Evolutionary conservation across 1,284 basidiomycete species (phyloP).

Genomic region (Trichosporon ovoides): DNA sequence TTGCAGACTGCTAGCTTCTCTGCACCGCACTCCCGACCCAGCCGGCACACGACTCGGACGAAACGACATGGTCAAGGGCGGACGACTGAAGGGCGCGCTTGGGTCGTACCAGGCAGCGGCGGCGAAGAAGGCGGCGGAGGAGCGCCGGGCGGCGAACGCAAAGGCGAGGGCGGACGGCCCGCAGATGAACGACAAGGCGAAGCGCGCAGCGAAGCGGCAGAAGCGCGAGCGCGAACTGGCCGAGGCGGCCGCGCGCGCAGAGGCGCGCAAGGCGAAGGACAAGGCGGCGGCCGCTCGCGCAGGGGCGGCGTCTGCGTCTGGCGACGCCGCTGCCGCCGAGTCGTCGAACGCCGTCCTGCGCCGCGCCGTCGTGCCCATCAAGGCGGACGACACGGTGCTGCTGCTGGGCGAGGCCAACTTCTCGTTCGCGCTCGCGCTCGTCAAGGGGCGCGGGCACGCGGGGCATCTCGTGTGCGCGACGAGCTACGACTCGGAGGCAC

Average conservation of each 20-base stretch:
- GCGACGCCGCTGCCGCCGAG: not conserved
- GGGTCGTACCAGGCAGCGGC: constrained; percentile 24
- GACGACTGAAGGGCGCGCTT: constrained; percentile 29
- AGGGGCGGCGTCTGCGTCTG: not conserved
- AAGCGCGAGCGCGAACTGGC: constrained; percentile 8
- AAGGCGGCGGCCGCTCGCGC: constrained; percentile 1
- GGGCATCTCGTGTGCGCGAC: constrained; percentile 74
- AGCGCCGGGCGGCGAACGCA: constrained; percentile 4
- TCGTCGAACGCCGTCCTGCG: not conserved
- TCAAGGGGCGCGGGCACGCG: constrained; percentile 57
- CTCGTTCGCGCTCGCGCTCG: constrained; percentile 75
- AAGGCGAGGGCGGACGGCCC: constrained; percentile 16
- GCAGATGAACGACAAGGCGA: constrained; percentile 21
- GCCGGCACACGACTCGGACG: not conserved
- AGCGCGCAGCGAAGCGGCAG: constrained; percentile 27
- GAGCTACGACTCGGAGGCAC: constrained; percentile 72
- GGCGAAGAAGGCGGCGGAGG: constrained; percentile 17
- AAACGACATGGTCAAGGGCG: constrained; percentile 18
- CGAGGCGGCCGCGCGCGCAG: not conserved
- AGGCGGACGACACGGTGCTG: constrained; percentile 68
- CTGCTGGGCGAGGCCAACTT: constrained; percentile 94
- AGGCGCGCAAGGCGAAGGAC: constrained; percentile 5
- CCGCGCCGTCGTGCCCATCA: constrained; percentile 59
- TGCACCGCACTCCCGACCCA: not conserved
- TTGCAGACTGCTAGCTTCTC: not conserved